Percentiles rank a stretch among this genome's conserved stretches.
These are phyloP conservation scores for Terana coerulea DNA, from an alignment of 768 basidiomycete species.

Conservation along the genomic window DNA sequence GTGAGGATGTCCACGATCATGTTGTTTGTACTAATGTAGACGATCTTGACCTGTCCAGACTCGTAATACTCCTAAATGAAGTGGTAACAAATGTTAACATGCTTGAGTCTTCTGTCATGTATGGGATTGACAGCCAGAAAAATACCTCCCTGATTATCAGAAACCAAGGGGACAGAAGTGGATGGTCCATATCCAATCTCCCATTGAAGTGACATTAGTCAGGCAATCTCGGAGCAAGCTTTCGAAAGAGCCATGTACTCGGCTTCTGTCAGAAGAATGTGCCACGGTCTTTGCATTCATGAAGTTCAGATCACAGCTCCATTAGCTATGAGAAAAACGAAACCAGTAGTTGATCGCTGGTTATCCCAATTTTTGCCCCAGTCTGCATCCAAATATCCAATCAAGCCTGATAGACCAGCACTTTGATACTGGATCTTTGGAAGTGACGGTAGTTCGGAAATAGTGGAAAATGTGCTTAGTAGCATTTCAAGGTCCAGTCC, in stretches of 20 bases:
- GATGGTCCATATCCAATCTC: slow-evolving; percentile 3
- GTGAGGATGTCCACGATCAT: slow-evolving; percentile 11
- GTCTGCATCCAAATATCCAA: slow-evolving; percentile 10
- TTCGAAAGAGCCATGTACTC: slow-evolving; percentile 13
- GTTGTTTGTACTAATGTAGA: slow-evolving; percentile 1
- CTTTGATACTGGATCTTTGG: neutral
- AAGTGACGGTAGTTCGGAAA: neutral
- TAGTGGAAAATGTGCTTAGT: slow-evolving; percentile 10
- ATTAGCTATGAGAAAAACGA: slow-evolving; percentile 19
- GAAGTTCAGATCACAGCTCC: slow-evolving; percentile 21
- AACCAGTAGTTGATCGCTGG: slow-evolving; percentile 22
- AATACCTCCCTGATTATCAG: slow-evolving; percentile 25
- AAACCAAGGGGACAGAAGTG: neutral
- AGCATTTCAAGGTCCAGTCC: too few species aligned
- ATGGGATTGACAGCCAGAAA: slow-evolving; percentile 18
- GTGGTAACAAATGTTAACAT: slow-evolving; percentile 32
- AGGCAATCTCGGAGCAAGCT: neutral
- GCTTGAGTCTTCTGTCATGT: slow-evolving; percentile 27
- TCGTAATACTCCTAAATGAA: slow-evolving; percentile 22
- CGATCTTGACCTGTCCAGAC: neutral
- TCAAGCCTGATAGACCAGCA: neutral
- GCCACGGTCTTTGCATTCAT: slow-evolving; percentile 6
- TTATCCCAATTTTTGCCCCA: slow-evolving; percentile 12
- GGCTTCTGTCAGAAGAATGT: slow-evolving; percentile 1
- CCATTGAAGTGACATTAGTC: neutral